Percentiles rank a stretch among this genome's conserved stretches.
phyloP scores from a whole-genome alignment of 225 moss, liverwort and hornwort species.

The Asterella californica region DNA sequence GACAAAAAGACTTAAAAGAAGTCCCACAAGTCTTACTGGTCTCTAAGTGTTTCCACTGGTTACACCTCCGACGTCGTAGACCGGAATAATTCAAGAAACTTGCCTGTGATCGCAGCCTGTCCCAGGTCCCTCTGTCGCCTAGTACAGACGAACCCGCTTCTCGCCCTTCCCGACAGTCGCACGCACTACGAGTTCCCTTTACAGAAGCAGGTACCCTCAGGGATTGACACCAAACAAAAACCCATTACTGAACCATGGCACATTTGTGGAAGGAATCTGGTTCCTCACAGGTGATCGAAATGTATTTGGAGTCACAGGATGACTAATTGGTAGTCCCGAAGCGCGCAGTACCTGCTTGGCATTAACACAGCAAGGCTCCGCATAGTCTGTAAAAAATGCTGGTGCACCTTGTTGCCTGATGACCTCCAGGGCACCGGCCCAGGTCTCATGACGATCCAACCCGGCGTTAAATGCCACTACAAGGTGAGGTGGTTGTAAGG shows the following conservation, averaged over 20 bases:
- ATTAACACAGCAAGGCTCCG: slow-evolving; percentile 60
- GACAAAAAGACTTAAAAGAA: not conserved
- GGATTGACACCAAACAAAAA: slow-evolving; percentile 59
- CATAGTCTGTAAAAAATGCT: slow-evolving; percentile 55
- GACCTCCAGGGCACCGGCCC: slow-evolving; percentile 57
- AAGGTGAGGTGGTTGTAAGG: slow-evolving; percentile 47
- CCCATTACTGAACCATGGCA: slow-evolving; percentile 62
- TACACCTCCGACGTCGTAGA: not conserved
- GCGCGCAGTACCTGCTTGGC: slow-evolving; percentile 58
- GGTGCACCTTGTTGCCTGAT: slow-evolving; percentile 42
- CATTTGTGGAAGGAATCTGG: slow-evolving; percentile 53
- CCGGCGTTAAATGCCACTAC: slow-evolving; percentile 55
- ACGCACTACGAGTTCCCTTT: not conserved
- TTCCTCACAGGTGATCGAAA: slow-evolving; percentile 58
- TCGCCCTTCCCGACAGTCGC: not conserved
- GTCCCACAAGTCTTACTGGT: not conserved
- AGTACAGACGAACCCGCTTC: not conserved
- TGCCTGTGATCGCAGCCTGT: not conserved
- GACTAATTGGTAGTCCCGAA: slow-evolving; percentile 48
- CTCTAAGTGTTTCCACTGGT: not conserved
- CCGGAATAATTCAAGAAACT: not conserved
- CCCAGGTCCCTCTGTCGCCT: not conserved
- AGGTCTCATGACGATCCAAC: slow-evolving; percentile 45
- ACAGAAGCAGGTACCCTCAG: slow-evolving; percentile 13
- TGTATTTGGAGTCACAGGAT: slow-evolving; percentile 54